Percentiles rank a stretch among this genome's conserved stretches.
Evolutionary conservation across 768 basidiomycete species (phyloP).

Genomic region (Amylocystis lapponica): DNA sequence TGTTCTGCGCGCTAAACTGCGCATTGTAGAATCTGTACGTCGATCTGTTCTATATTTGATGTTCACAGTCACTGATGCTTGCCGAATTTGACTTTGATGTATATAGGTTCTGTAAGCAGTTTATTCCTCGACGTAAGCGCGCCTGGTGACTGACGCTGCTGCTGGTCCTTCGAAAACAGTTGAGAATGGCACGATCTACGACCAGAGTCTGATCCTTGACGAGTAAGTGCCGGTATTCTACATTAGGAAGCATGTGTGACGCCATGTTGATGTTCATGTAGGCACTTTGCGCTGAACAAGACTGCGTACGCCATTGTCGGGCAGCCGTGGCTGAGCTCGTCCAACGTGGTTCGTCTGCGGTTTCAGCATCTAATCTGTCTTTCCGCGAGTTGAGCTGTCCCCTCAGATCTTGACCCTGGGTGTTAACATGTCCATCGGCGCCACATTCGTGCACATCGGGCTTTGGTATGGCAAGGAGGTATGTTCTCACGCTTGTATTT

Average conservation of each 20-base stretch:
- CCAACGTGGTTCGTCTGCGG: not conserved
- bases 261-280: not conserved
- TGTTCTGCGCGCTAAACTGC: not conserved
- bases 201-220: constrained; percentile 49
- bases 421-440: constrained; percentile 16
- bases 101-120: constrained; percentile 3
- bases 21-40: not conserved
- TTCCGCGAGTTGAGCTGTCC: not conserved
- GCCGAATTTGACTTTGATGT: not conserved
- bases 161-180: not conserved
- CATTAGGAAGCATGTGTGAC: not conserved
- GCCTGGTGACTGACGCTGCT: not conserved
- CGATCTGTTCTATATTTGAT: not conserved
- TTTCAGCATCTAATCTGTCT: not conserved
- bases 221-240: not conserved
- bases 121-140: not conserved
- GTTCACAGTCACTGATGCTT: not conserved
- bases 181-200: constrained; percentile 44
- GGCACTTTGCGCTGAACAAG: constrained; percentile 1
- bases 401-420: constrained; percentile 1
- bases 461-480: constrained; percentile 23
- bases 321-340: constrained; percentile 1
- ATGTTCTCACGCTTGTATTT: not conserved
- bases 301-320: not conserved
- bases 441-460: constrained; percentile 17